Base-by-base conservation (phyloP, 139 green algal genomes). In the Spirogloea muscicola region DNA sequence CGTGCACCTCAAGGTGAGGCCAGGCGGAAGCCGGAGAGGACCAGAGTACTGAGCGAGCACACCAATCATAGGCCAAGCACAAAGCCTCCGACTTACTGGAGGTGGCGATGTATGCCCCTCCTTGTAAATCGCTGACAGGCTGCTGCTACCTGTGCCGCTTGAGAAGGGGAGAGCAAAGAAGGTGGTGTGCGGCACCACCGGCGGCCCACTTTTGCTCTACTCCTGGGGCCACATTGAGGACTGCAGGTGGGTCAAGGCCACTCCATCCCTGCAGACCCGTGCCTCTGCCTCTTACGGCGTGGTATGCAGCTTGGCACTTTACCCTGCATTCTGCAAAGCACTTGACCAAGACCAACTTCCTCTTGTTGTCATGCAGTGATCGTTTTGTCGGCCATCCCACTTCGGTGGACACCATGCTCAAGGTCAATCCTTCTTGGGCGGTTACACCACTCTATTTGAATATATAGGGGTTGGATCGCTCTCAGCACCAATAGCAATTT, bases 121-220 rank as follows among this genome's bases (percentile, higher is more conserved):
- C n/a, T 66, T 44, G 18, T 21, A 21, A 21, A 13, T 64, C 13
- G 10, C 55, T 38, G 10, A 10, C 13, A 21, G 34, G 10, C 10
- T 13, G 36, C 29, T 64, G 13, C 29, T 40, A 10, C 29, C 29
- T 64, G 36, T 51, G 43, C 10, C 13, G 43, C 43, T 13, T 51
- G 55, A 9, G 55, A 10, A 64, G 55, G 13, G 66, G 25, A 51
- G 61, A 55, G 21, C 21, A 51, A 63, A 71, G 61, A 71, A 67
- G 42, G 46, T 67, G 10, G 83, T 93, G 27, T 85, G 77, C 39
- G 89, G 89, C 40, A 86, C 73, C 4, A 86, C 91, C 71, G 82
- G 62, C 7, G 90, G 90, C 25, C 84, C 91, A 36, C 76, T 95
- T 16, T 74, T 81, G 38, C 81, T 98, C 38, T 98, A 88, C 84